These are phyloP conservation scores for Claviceps paspali DNA, from an alignment of 2,329 filamentous ascomycete genomes.

Conservation along the genomic window DNA sequence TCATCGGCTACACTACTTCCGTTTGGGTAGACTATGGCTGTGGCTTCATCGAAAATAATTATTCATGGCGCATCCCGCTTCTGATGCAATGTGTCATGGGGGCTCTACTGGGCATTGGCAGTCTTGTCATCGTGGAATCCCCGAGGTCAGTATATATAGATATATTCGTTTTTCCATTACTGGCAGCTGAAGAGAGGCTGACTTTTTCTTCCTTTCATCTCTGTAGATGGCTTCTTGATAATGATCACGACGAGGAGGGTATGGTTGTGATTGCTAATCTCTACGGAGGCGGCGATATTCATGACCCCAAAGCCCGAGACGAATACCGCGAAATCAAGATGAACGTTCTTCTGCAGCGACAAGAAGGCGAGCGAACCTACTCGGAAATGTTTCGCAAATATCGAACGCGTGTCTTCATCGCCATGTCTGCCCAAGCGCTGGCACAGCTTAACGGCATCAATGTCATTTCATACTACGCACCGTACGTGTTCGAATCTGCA, in stretches of 20 bases:
- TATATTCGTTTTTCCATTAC: too few relatives aligned
- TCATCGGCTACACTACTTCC: conserved; percentile 86
- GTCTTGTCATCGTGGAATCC: conserved; percentile 88
- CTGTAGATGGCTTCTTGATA: conserved; percentile 86
- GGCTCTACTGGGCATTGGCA: conserved; percentile 66
- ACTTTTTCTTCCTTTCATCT: too few relatives aligned
- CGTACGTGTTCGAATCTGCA: conserved; percentile 88
- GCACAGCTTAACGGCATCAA: conserved; percentile 98
- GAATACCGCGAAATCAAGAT: conserved; percentile 99
- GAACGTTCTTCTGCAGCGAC: conserved; percentile 81
- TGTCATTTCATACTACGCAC: conserved; percentile 97
- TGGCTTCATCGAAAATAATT: conserved; percentile 70
- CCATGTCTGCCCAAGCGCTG: conserved; percentile 93
- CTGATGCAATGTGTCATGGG: conserved; percentile 94
- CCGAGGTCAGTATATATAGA: too few relatives aligned
- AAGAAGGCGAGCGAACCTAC: conserved; percentile 89
- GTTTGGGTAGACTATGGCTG: conserved; percentile 99
- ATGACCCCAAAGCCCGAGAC: conserved; percentile 79
- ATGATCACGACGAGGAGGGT: conserved; percentile 94
- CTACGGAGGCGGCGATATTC: conserved; percentile 89
- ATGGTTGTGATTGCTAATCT: conserved; percentile 97
- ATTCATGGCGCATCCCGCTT: conserved; percentile 82
- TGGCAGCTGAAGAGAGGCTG: background rate
- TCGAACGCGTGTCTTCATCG: conserved; percentile 84
- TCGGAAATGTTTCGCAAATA: conserved; percentile 90